Conservation (phyloP, 176 grass and related monocot species). For the Eragrostis nindensis region DNA sequence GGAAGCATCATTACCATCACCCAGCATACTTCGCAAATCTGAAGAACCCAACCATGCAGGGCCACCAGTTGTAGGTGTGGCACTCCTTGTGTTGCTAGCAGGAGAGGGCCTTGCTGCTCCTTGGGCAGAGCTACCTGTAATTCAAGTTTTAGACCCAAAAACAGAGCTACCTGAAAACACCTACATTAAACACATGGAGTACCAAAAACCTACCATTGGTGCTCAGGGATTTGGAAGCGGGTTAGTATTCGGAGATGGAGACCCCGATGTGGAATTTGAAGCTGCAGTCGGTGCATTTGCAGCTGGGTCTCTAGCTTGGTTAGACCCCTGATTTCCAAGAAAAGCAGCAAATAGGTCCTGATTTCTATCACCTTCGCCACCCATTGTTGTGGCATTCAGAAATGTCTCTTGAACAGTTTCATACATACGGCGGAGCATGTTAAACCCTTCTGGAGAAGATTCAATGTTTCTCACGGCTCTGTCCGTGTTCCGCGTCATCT, state of each 20-base stretch:
- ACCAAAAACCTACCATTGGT: conserved; percentile 63
- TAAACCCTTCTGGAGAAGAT: conserved; percentile 96
- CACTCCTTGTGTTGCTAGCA: conserved; percentile 49
- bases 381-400: conserved; percentile 93
- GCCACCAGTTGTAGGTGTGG: conserved; percentile 37
- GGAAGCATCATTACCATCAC: conserved; percentile 70
- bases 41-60: conserved; percentile 57
- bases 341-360: conserved; percentile 86
- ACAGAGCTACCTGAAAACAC: conserved; percentile 6
- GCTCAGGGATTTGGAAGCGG: conserved; percentile 93
- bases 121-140: conserved; percentile 67
- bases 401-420: conserved; percentile 98
- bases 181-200: background rate
- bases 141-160: conserved; percentile 38
- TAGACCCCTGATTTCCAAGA: conserved; percentile 75
- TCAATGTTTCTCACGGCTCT: conserved; percentile 99
- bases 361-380: conserved; percentile 60
- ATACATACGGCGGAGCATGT: conserved; percentile 99
- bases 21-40: conserved; percentile 68
- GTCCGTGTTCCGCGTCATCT: conserved; percentile 99
- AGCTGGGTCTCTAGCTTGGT: conserved; percentile 47
- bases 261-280: conserved; percentile 59
- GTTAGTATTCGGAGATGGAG: conserved; percentile 88
- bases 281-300: conserved; percentile 50
- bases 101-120: conserved; percentile 54